Evolutionary conservation across 306 rosid species (phyloP).

Genomic region (Comarum palustre): DNA sequence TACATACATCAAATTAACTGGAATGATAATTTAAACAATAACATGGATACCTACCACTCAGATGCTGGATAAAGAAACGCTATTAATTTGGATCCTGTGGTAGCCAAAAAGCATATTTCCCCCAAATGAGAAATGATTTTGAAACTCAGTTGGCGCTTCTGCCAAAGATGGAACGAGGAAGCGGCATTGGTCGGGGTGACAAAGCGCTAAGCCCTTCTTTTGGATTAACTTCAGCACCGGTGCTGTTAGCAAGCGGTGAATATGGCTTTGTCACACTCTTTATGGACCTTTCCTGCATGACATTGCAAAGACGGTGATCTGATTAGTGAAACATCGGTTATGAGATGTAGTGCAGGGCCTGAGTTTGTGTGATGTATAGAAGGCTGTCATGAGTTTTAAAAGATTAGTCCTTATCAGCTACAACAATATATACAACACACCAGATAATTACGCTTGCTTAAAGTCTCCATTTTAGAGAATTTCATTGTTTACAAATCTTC

Average conservation of each 20-base stretch:
- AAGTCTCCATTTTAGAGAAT: not conserved
- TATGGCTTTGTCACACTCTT: constrained; percentile 69
- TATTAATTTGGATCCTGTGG: not conserved
- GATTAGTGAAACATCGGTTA: constrained; percentile 9
- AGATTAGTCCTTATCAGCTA: not conserved
- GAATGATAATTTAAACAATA: not conserved
- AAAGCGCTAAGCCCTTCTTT: constrained; percentile 53
- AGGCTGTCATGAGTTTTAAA: not conserved
- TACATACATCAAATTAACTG: not conserved
- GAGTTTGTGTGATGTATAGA: not conserved
- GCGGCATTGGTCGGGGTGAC: constrained; percentile 52
- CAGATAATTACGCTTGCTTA: not conserved
- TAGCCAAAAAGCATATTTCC: constrained; percentile 7
- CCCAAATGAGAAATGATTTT: constrained; percentile 10
- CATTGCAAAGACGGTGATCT: constrained; percentile 23
- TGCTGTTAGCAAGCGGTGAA: constrained; percentile 59
- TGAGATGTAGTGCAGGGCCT: not conserved
- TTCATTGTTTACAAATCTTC: not conserved
- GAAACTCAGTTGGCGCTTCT: constrained; percentile 34
- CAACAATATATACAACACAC: not conserved
- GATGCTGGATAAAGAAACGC: not conserved
- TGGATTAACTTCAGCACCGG: constrained; percentile 37
- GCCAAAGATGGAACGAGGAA: constrained; percentile 78
- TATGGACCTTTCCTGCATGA: constrained; percentile 47
- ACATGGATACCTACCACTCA: not conserved